A percentile compares a stretch with the other conserved stretches of the same genome.
Conservation (phyloP, 176 grass and related monocot species). For the Olyra latifolia region DNA sequence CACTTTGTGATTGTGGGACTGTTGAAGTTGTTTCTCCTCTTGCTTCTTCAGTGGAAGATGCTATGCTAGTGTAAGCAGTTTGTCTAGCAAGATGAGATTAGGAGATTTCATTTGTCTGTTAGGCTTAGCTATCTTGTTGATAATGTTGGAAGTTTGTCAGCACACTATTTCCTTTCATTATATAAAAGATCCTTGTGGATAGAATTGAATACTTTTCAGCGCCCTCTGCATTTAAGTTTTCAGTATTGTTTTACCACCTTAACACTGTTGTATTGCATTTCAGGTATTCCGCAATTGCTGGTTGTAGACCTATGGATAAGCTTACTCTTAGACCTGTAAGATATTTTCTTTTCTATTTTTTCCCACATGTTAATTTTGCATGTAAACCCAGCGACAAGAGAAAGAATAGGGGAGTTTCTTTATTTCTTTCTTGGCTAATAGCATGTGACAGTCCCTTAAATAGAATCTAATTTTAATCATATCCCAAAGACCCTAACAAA, state of each 20-base stretch:
- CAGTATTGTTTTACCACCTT: conserved; percentile 4
- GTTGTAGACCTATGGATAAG: conserved; percentile 59
- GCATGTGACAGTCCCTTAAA: too few relatives aligned
- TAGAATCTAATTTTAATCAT: too few relatives aligned
- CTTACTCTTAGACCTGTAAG: conserved; percentile 76
- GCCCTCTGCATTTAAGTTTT: neutral
- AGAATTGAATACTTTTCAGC: neutral
- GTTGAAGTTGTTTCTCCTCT: conserved; percentile 99
- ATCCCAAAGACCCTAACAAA: too few relatives aligned
- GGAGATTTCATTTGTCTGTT: neutral
- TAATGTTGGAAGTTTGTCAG: conserved; percentile 9
- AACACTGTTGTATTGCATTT: conserved; percentile 28
- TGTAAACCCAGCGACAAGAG: too few relatives aligned
- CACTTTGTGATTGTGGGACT: conserved; percentile 79
- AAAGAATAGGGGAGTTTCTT: too few relatives aligned
- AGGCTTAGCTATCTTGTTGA: conserved; percentile 12
- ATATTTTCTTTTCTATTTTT: neutral
- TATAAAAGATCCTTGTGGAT: neutral
- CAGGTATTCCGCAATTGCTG: conserved; percentile 91
- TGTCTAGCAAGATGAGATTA: conserved; percentile 13
- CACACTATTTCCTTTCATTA: neutral
- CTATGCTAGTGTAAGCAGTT: conserved; percentile 80
- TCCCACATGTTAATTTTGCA: conserved; percentile 14
- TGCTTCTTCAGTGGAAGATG: conserved; percentile 81
- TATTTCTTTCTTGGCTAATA: too few relatives aligned